Evolutionary conservation across 768 basidiomycete genomes (phyloP).

Genomic region (Termitomyces sp.): DNA sequence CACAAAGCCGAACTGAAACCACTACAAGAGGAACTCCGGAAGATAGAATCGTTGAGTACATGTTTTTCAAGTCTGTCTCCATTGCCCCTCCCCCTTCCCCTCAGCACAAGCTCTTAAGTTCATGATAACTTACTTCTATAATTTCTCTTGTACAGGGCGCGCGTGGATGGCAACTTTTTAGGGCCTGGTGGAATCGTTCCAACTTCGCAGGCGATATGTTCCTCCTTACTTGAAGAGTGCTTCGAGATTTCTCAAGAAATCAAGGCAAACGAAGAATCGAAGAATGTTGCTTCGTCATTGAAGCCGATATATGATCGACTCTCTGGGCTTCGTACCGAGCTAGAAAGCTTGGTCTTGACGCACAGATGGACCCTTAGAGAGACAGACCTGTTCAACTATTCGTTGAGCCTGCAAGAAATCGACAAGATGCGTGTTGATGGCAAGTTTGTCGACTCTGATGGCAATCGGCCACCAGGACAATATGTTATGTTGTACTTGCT

Average conservation of each 20-base stretch:
- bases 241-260: slow-evolving; percentile 96
- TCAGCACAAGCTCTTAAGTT: slow-evolving; percentile 13
- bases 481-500: slow-evolving; percentile 92
- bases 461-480: slow-evolving; percentile 89
- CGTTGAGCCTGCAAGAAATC: slow-evolving; percentile 88
- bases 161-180: slow-evolving; percentile 94
- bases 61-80: slow-evolving; percentile 29
- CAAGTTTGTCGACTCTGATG: slow-evolving; percentile 93
- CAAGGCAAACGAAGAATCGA: slow-evolving; percentile 86
- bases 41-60: slow-evolving; percentile 91
- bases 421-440: slow-evolving; percentile 97
- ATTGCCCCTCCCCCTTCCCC: slow-evolving; percentile 8
- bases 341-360: slow-evolving; percentile 89
- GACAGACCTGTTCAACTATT: slow-evolving; percentile 92
- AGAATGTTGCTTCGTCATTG: slow-evolving; percentile 78
- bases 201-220: slow-evolving; percentile 85
- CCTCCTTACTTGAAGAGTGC: slow-evolving; percentile 91
- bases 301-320: slow-evolving; percentile 94
- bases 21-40: slow-evolving; percentile 86
- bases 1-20: slow-evolving; percentile 87
- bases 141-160: slow-evolving; percentile 47
- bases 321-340: slow-evolving; percentile 75
- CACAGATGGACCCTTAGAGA: slow-evolving; percentile 97
- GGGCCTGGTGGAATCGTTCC: slow-evolving; percentile 89
- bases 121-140: slow-evolving; percentile 5